phyloP scores from a whole-genome alignment of 345 rosid species.

The Moricandia arvensis region DNA sequence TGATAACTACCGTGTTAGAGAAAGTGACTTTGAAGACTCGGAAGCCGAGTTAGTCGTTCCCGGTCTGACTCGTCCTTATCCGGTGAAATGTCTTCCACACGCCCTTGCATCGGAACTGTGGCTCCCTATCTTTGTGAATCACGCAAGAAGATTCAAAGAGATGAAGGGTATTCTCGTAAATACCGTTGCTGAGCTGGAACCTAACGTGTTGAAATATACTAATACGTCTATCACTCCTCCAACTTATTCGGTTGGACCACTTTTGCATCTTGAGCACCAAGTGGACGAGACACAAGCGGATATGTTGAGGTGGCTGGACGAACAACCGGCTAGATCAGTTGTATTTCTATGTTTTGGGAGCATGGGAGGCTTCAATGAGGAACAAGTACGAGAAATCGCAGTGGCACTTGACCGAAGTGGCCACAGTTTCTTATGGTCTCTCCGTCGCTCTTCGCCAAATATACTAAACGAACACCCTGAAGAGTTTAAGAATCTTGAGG shows the following conservation, averaged over 20 bases:
- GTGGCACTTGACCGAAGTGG: too few species aligned
- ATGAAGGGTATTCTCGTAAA: too few species aligned
- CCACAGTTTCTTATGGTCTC: conserved; percentile 49
- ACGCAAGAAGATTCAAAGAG: too few species aligned
- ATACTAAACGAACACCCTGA: conserved; percentile 2
- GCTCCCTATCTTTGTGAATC: fast-evolving
- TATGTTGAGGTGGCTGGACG: too few species aligned
- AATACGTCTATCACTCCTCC: conserved; percentile 10
- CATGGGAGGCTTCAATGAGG: too few species aligned
- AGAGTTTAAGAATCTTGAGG: conserved; percentile 17
- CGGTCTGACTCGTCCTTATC: too few species aligned
- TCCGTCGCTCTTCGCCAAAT: conserved; percentile 22
- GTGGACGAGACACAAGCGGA: too few species aligned
- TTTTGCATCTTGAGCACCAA: conserved; percentile 35
- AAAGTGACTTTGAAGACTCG: too few species aligned
- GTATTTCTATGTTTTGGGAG: too few species aligned
- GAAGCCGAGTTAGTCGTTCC: too few species aligned
- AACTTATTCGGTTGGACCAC: conserved; percentile 50
- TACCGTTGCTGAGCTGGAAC: conserved; percentile 48
- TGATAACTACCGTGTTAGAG: neutral
- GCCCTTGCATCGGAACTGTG: neutral
- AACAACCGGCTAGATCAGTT: too few species aligned
- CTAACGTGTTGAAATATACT: conserved; percentile 21
- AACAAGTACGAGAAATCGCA: conserved; percentile 49
- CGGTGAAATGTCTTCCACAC: too few species aligned